Base-by-base conservation (phyloP, 2,329 filamentous ascomycete species). In the Ascocoryne sarcoides region DNA sequence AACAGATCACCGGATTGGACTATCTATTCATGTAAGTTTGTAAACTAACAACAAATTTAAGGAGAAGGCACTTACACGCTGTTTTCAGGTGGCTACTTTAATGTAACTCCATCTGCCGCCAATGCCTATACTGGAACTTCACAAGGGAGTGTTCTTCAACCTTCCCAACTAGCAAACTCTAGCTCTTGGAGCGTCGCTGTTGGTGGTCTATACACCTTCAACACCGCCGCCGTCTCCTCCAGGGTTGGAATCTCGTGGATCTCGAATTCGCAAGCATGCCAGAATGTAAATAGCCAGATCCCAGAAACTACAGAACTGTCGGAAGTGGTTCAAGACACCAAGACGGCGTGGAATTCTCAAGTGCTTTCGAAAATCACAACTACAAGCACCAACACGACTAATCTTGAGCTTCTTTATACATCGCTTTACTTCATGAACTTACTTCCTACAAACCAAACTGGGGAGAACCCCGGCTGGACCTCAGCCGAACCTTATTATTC, bases 401-500 rank as follows among this genome's bases (percentile, higher is more conserved):
- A 74, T 35, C 62, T 82, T 4, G 63, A 69, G 35, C 63, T 83
- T 21, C 63, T 85, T 2, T 86, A 86, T 61, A 75, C 76, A 0
- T 79, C 76, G 0, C 56, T 86, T 17, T 85, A 84, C 54, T 79
- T 47, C 32, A 52, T 54, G 51, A 49, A 47, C 29, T 39, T 54
- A 10, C 32, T 54, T 2, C 51, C 81, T 0, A 79, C 78, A 1
- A 82, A 85, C 54, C 75, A 78, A 46, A 84, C 79, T 0, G 79
- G 78, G 0, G 82, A 85, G 55, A 86, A 84, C 44, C 79, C 80
- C 0, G 59, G 68, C 0, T 85, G 81, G 80, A 56, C 62, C 1
- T 79, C 75, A 1, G 51, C 55, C 0, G 81, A 85, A 56, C 80
- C 81, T 2, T 84, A 82, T 52, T 85, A 82, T 52, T 76, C 82